Conservation (phyloP, 495 filamentous ascomycete species). For the Neurospora sp. region DNA sequence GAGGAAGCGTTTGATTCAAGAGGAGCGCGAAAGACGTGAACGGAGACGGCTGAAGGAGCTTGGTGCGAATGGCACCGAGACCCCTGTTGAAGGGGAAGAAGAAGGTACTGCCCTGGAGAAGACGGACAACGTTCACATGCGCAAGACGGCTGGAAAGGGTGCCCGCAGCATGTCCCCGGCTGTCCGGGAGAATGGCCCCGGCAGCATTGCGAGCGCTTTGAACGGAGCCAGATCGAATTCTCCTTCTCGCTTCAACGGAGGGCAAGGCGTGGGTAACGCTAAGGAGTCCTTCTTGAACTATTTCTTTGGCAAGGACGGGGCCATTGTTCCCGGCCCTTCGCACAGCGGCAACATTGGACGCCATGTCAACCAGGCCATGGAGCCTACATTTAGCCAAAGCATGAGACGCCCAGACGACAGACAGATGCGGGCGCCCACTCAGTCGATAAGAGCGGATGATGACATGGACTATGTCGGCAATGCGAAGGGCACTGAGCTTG, state of each 20-base stretch:
- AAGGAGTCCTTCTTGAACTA: constrained; percentile 94
- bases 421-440: constrained; percentile 30
- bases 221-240: constrained; percentile 58
- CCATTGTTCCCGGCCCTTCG: constrained; percentile 31
- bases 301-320: constrained; percentile 93
- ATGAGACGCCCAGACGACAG: constrained; percentile 66
- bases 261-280: constrained; percentile 34
- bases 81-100: constrained; percentile 67
- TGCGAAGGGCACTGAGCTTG: constrained; percentile 33
- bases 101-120: constrained; percentile 48
- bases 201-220: constrained; percentile 54
- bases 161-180: constrained; percentile 72
- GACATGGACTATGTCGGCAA: constrained; percentile 21
- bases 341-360: constrained; percentile 39
- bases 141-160: constrained; percentile 44
- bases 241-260: constrained; percentile 46
- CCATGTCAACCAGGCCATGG: constrained; percentile 62
- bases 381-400: constrained; percentile 75
- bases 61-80: constrained; percentile 64
- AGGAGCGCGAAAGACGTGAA: constrained; percentile 78
- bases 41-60: constrained; percentile 72
- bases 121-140: constrained; percentile 33
- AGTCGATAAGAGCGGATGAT: constrained; percentile 23
- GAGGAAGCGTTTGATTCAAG: constrained; percentile 63
- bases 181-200: constrained; percentile 49